These are phyloP conservation scores for Colletotrichum musicola DNA, from an alignment of 2,329 filamentous ascomycete genomes.

Conservation along the genomic window DNA sequence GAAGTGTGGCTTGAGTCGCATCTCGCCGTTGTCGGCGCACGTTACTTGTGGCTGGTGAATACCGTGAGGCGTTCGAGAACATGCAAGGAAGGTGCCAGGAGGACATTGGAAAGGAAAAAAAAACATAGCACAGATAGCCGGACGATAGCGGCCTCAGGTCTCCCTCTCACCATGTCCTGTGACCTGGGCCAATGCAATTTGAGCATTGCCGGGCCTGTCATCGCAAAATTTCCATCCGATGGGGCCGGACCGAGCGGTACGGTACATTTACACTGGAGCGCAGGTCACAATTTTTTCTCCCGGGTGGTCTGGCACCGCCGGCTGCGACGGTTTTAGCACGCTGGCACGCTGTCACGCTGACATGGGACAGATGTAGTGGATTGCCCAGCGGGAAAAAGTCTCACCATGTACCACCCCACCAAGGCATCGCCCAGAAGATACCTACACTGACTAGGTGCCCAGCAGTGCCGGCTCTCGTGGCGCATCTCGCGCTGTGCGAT, in stretches of 20 bases:
- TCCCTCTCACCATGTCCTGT: neutral
- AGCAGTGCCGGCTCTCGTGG: slow-evolving; percentile 22
- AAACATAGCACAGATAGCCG: neutral
- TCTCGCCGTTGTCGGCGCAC: slow-evolving; percentile 4
- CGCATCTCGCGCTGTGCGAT: slow-evolving; percentile 20
- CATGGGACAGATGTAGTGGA: slow-evolving; percentile 18
- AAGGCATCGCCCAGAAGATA: no score
- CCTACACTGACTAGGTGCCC: no score
- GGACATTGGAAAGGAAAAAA: neutral
- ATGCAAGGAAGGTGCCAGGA: neutral
- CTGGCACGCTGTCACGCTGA: slow-evolving; percentile 17
- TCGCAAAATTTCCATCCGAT: slow-evolving; percentile 38
- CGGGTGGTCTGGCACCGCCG: neutral
- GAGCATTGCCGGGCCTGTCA: slow-evolving; percentile 14
- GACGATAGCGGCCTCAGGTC: neutral
- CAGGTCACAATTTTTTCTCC: slow-evolving; percentile 13
- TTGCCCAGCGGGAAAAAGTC: slow-evolving; percentile 7
- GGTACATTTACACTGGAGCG: neutral
- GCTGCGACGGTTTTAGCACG: slow-evolving; percentile 9
- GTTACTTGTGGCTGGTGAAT: neutral
- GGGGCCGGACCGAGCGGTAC: slow-evolving; percentile 20
- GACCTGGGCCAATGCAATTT: neutral
- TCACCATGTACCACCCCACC: neutral
- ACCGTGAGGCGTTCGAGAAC: neutral
- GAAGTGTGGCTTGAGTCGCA: slow-evolving; percentile 21